These are phyloP conservation scores for Flaveria ramosissima DNA, from an alignment of 129 eudicot genomes.

Conservation along the genomic window DNA sequence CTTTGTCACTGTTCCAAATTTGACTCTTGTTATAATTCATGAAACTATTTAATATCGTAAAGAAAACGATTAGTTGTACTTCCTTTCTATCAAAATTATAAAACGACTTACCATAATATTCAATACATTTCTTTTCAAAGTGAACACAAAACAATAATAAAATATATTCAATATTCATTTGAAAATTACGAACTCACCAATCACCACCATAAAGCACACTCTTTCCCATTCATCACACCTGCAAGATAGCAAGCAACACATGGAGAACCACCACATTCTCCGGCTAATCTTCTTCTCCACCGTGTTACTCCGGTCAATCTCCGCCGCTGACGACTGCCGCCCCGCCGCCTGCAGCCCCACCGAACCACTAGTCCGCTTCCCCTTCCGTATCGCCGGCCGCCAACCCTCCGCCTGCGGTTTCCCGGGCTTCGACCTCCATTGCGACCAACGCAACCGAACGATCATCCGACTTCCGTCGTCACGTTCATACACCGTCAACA, in stretches of 20 bases:
- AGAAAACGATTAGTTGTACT: too few relatives aligned
- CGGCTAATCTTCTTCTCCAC: constrained; percentile 15
- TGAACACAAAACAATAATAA: not conserved
- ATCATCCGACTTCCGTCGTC: constrained; percentile 37
- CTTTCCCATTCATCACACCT: not conserved
- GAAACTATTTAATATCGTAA: too few relatives aligned
- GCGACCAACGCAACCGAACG: constrained; percentile 42
- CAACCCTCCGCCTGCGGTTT: constrained; percentile 49
- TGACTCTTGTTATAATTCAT: too few relatives aligned
- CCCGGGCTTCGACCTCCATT: constrained; percentile 57
- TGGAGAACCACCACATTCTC: constrained; percentile 17
- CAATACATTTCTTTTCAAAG: not conserved
- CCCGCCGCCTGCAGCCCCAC: constrained; percentile 31
- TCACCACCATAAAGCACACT: constrained; percentile 29
- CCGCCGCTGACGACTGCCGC: constrained; percentile 14
- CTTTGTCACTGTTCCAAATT: too few relatives aligned
- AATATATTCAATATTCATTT: constrained; percentile 11
- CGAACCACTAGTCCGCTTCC: constrained; percentile 51
- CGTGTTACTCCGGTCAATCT: not conserved
- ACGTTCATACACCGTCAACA: constrained; percentile 37
- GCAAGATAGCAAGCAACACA: constrained; percentile 13
- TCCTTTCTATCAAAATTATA: too few relatives aligned
- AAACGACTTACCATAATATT: too few relatives aligned
- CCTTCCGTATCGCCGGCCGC: constrained; percentile 46
- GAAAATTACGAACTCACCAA: constrained; percentile 18